Conservation (phyloP, 768 basidiomycete species). For the Mycena epipterygia region DNA sequence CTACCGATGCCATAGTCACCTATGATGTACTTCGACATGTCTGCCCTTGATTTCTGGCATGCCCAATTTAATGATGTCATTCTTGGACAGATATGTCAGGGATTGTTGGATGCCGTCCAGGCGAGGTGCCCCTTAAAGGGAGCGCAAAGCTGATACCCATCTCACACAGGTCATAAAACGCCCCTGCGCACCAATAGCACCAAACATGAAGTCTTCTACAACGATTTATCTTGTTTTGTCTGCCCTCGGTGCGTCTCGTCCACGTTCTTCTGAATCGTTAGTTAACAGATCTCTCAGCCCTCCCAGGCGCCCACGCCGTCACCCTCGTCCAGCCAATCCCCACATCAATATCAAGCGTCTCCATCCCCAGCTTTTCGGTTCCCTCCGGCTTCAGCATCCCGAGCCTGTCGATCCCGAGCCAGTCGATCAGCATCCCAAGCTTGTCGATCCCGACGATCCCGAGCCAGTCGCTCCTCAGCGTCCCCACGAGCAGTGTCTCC, state of each 20-base stretch:
- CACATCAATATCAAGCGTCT: background rate
- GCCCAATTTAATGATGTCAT: too few species aligned
- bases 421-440: background rate
- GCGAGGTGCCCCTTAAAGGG: background rate
- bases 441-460: constrained; percentile 2
- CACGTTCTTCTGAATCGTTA: background rate
- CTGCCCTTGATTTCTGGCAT: too few species aligned
- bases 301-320: constrained; percentile 10
- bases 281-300: background rate
- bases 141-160: background rate
- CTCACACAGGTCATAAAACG: too few species aligned
- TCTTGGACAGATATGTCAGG: too few species aligned
- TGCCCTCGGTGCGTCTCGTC: constrained; percentile 1
- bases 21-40: too few species aligned
- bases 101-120: background rate
- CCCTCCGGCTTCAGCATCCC: constrained; percentile 15
- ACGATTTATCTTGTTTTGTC: constrained; percentile 19
- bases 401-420: background rate
- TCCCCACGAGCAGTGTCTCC: constrained; percentile 16
- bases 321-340: constrained; percentile 19
- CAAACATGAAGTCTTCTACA: constrained; percentile 16
- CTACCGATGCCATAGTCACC: too few species aligned
- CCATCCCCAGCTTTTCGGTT: constrained; percentile 12
- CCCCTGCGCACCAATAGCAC: constrained; percentile 5
- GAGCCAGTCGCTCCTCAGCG: background rate